Base-by-base conservation (phyloP, 2,329 filamentous ascomycete genomes). In the Beauveria caledonica region DNA sequence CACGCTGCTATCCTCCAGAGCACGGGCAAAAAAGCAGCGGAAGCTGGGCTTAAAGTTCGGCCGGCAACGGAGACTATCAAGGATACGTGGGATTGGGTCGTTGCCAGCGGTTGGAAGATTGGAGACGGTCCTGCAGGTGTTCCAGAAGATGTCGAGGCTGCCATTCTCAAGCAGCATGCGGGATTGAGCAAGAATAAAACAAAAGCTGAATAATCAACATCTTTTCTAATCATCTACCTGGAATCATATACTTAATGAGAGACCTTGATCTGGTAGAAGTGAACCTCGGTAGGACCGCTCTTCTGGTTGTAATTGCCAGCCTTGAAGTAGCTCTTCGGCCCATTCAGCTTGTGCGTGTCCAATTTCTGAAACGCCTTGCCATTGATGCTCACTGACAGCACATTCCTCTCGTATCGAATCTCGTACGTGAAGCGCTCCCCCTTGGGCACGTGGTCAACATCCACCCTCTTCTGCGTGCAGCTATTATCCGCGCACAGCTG, bases 291-390 rank as follows among this genome's bases (percentile, higher is more conserved):
- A 3, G 65, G 46, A 46, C 56, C 62, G 27, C 66, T 63, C 6
- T 67, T 70, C 62, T 74, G 71, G 62, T 74, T 74, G 60, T 75
- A 74, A 59, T 74, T 73, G 29, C 72, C 72, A 7, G 64, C 70
- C 67, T 74, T 75, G 67, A 74, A 75, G 63, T 74, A 74, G 62
- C 71, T 72, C 17, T 61, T 54, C 3, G 73, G 72, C 4, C 61
- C 63, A 56, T 69, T 63, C 19, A 72, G 65, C 9, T 67, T 58
- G 50, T 67, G 70, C 1, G 70, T 72, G 58, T 63, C 63, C 25
- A 73, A 60, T 3, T 60, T 64, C 61, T 68, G 63, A 23, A 64
- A 51, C 3, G 62, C n/a, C 3, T 59, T 66, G 3, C 68, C 69
- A 62, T 73, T 71, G 57, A 74, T 64, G 40, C 62, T 64, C 5